Conservation (phyloP, 768 basidiomycete genomes). For the Jaapia argillacea region DNA sequence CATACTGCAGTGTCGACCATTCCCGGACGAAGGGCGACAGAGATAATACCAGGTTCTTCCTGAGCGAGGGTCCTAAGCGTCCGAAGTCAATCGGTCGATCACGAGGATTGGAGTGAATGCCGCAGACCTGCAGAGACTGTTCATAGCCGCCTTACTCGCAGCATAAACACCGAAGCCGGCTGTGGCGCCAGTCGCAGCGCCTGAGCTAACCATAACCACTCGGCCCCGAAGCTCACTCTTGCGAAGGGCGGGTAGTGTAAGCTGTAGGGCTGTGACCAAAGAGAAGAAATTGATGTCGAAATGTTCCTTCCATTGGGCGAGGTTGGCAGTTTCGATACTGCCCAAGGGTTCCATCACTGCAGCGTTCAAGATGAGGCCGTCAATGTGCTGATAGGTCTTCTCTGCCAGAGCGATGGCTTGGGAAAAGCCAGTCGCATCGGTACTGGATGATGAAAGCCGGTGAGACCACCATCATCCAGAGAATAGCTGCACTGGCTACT, state of each 20-base stretch:
- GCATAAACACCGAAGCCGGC: constrained; percentile 77
- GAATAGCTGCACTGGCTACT: constrained; percentile 24
- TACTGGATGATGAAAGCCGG: neutral
- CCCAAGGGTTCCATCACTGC: constrained; percentile 65
- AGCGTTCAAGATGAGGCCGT: constrained; percentile 82
- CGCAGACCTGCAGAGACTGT: constrained; percentile 65
- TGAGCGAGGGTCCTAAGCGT: constrained; percentile 73
- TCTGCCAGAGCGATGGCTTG: constrained; percentile 44
- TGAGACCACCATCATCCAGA: neutral
- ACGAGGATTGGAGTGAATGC: too few relatives aligned
- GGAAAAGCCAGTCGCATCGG: constrained; percentile 33
- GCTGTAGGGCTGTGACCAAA: constrained; percentile 57
- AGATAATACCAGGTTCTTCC: constrained; percentile 71
- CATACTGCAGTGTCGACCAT: constrained; percentile 75
- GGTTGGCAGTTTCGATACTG: constrained; percentile 38
- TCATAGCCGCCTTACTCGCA: constrained; percentile 83
- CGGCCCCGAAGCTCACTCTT: constrained; percentile 46
- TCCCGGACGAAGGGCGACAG: constrained; percentile 78
- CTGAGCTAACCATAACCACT: constrained; percentile 80
- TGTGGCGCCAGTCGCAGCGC: constrained; percentile 59
- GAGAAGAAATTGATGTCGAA: constrained; percentile 91
- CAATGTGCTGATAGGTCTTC: constrained; percentile 51
- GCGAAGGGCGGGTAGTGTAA: constrained; percentile 60
- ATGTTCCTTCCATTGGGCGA: constrained; percentile 56
- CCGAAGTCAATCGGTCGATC: too few relatives aligned